Evolutionary conservation across 345 rosid genomes (phyloP), one percentile per base, ranked within the genome.

Genomic region (Eucalyptus pumila): DNA sequence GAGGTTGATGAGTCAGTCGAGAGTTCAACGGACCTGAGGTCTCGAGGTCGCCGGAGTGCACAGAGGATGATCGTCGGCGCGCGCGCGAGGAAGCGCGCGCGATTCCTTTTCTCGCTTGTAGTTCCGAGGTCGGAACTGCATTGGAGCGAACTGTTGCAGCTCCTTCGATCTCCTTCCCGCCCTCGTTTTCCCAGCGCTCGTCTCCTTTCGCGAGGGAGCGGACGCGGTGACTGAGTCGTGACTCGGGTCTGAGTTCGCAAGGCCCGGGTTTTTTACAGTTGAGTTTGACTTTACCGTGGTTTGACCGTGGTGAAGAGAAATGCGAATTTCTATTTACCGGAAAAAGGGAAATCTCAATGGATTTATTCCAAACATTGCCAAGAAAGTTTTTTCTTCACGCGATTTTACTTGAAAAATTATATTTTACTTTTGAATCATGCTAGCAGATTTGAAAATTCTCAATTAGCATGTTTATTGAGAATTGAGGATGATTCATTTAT

Each of bases 121-220:
- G 89, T 95, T 92, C 85, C 98, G 95, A 89, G 91, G 92, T 87
- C 97, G 92, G 94, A 96, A 96, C 93, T 95, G 97, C 94, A 97
- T 93, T 80, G 88, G 89, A 69, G 85, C 50, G 58, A 80, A 21
- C 7, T 37, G 27, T 40, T 21, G 47, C 47, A 40, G 83, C 47
- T 40, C 42, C 83, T 21, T 76, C 47, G 83, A 76, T 76, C 83
- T 40, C 83, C 83, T 76, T 76, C 87, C 44, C 87, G 62, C 62
- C 8, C 88, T 90, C 86, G 87, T 27, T 12, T 81, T 51, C 56
- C 67, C 91, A 47, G 44, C 47, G 16, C 44, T 76, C 27, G 45
- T 19, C 30, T 11, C 83, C 83, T 40, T 51, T 86, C 26, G 56
- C 44, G 56, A 32, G 47, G 30, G 17, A 26, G 58, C 7, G 27